Evolutionary conservation across 495 filamentous ascomycete species (phyloP).

Genomic region (Trichocladium uniseriatum): DNA sequence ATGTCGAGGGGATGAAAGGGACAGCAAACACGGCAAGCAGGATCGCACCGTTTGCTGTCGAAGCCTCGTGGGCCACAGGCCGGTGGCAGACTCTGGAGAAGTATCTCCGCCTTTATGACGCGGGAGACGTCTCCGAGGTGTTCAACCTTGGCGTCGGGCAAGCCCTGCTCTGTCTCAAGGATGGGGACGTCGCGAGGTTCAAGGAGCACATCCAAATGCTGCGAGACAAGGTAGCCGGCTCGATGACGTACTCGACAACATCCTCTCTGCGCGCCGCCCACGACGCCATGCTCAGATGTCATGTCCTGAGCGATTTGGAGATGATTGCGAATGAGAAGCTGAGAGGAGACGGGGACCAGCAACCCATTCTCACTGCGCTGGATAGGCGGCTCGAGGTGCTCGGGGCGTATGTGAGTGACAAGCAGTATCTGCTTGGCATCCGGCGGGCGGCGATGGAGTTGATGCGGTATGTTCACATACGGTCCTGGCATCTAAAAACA

Average conservation of each 20-base stretch:
- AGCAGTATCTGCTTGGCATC: slow-evolving; percentile 88
- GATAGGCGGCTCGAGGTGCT: slow-evolving; percentile 71
- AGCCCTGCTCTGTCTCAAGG: slow-evolving; percentile 56
- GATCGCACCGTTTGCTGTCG: slow-evolving; percentile 70
- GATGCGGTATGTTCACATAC: slow-evolving; percentile 40
- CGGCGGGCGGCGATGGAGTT: slow-evolving; percentile 78
- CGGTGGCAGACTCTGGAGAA: slow-evolving; percentile 67
- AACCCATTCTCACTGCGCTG: slow-evolving; percentile 48
- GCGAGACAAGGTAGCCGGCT: slow-evolving; percentile 59
- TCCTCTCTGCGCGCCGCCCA: slow-evolving; percentile 73
- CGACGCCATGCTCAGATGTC: slow-evolving; percentile 70
- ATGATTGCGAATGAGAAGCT: slow-evolving; percentile 51
- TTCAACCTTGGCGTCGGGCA: slow-evolving; percentile 77
- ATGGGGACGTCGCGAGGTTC: slow-evolving; percentile 47
- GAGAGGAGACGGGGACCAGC: slow-evolving; percentile 27
- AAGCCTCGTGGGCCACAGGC: slow-evolving; percentile 83
- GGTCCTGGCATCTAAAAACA: background rate
- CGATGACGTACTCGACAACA: slow-evolving; percentile 64
- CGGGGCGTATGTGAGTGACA: slow-evolving; percentile 78
- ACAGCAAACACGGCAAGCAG: slow-evolving; percentile 42
- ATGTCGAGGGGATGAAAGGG: slow-evolving; percentile 66
- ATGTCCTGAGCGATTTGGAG: slow-evolving; percentile 81
- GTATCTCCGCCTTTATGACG: slow-evolving; percentile 48
- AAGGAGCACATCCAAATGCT: slow-evolving; percentile 49
- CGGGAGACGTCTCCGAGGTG: slow-evolving; percentile 48